phyloP scores from a whole-genome alignment of 2,329 filamentous ascomycete species.

The Nemania sp. region DNA sequence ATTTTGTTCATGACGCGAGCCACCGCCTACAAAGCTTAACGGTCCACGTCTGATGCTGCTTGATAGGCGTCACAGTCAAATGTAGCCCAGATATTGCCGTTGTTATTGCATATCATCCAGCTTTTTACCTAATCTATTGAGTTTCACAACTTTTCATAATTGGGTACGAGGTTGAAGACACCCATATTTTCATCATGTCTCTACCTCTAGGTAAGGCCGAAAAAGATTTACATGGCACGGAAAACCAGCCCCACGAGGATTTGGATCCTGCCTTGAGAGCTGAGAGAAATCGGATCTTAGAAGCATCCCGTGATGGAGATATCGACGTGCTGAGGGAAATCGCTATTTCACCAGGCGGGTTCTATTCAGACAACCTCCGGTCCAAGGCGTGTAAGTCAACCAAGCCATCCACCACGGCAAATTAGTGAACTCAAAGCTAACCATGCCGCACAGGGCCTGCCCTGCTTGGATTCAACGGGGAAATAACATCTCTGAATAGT shows the following conservation, averaged over 20 bases:
- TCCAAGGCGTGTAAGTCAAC: conserved; percentile 72
- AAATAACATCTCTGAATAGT: conserved; percentile 30
- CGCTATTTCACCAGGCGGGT: conserved; percentile 67
- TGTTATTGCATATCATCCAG: background rate
- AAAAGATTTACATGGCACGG: conserved; percentile 21
- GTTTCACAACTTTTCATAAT: background rate
- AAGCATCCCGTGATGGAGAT: conserved; percentile 63
- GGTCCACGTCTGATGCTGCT: background rate
- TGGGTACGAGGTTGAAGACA: conserved; percentile 6
- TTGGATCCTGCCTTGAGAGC: no score
- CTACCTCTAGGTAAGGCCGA: no score
- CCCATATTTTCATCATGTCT: conserved; percentile 26
- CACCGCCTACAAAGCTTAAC: background rate
- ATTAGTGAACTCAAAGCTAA: conserved; percentile 6
- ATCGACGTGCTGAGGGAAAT: conserved; percentile 58
- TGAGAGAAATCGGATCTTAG: conserved; percentile 54
- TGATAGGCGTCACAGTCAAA: conserved; percentile 5
- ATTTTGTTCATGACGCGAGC: conserved; percentile 5
- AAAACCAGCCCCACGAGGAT: conserved; percentile 20
- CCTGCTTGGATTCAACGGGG: conserved; percentile 44
- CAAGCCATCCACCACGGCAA: background rate
- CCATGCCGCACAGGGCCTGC: conserved; percentile 47
- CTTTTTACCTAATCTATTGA: background rate
- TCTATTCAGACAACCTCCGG: conserved; percentile 69
- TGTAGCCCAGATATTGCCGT: conserved; percentile 5